phyloP scores from a whole-genome alignment of 805 yeast genomes.

The Saturnispora galanensis region DNA sequence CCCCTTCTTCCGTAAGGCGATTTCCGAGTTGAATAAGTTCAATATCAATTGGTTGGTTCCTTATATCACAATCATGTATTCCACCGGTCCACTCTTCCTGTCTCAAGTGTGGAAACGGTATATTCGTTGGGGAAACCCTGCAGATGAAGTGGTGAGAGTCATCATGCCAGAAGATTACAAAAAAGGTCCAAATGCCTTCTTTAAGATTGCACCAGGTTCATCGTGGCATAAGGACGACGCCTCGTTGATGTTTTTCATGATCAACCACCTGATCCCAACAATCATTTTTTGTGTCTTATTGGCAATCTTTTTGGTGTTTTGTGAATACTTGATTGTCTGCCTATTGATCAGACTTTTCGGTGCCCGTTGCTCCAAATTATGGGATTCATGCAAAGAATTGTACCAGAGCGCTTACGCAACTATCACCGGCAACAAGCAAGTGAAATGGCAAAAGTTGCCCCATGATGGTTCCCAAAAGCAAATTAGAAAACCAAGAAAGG shows the following conservation, averaged over 20 bases:
- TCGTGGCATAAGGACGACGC: constrained; percentile 94
- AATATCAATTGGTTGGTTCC: constrained; percentile 77
- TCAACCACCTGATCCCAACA: constrained; percentile 63
- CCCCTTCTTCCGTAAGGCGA: constrained; percentile 68
- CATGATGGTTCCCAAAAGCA: neutral
- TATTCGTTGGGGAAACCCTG: constrained; percentile 69
- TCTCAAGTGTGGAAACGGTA: constrained; percentile 84
- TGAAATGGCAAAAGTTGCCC: constrained; percentile 8
- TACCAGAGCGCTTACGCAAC: neutral
- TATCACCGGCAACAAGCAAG: neutral
- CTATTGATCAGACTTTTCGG: constrained; percentile 6
- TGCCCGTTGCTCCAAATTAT: constrained; percentile 6
- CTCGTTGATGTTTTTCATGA: constrained; percentile 59
- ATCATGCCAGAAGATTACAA: constrained; percentile 68
- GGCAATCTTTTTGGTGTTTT: constrained; percentile 37
- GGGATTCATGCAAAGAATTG: constrained; percentile 2
- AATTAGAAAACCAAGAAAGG: constrained; percentile 34
- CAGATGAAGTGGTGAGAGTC: constrained; percentile 55
- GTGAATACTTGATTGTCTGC: constrained; percentile 37
- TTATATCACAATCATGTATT: constrained; percentile 83
- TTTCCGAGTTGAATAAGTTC: constrained; percentile 52
- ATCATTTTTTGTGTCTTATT: constrained; percentile 60
- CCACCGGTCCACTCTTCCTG: constrained; percentile 85
- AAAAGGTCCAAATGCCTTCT: constrained; percentile 49
- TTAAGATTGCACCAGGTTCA: constrained; percentile 70